Evolutionary conservation across 2,329 filamentous ascomycete genomes (phyloP).

Genomic region (Penicillium hordei): DNA sequence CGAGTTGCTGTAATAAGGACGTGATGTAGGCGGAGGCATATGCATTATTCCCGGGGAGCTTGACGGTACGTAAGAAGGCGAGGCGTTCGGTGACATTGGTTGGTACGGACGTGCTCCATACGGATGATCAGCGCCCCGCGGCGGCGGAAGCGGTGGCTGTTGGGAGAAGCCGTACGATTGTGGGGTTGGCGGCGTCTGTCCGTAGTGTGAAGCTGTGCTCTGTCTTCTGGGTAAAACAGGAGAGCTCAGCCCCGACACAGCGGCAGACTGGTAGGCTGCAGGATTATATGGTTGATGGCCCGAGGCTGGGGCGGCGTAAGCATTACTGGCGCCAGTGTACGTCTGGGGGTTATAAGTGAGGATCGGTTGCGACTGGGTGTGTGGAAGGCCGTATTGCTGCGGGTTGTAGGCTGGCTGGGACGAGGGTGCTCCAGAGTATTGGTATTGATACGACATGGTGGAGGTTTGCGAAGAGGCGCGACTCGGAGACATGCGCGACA

Average conservation of each 20-base stretch:
- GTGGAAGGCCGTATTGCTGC: constrained; percentile 56
- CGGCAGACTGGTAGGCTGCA: constrained; percentile 48
- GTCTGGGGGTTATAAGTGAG: constrained; percentile 70
- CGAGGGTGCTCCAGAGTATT: constrained; percentile 38
- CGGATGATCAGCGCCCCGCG: constrained; percentile 40
- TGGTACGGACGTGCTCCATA: constrained; percentile 40
- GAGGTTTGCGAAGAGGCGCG: constrained; percentile 45
- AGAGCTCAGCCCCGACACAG: constrained; percentile 31
- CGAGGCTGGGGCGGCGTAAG: constrained; percentile 28
- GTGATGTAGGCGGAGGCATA: constrained; percentile 21
- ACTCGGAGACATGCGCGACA: constrained; percentile 38
- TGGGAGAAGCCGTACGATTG: constrained; percentile 35
- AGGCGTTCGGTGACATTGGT: constrained; percentile 23
- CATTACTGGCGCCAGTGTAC: constrained; percentile 44
- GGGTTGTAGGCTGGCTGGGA: constrained; percentile 60
- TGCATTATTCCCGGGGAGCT: constrained; percentile 22
- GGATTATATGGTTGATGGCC: constrained; percentile 51
- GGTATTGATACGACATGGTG: constrained; percentile 52
- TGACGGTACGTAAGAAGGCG: constrained; percentile 25
- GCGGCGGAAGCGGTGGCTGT: constrained; percentile 40
- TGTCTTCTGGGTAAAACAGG: constrained; percentile 37
- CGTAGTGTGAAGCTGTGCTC: constrained; percentile 28
- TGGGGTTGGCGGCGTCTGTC: constrained; percentile 33
- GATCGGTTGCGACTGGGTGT: constrained; percentile 47
- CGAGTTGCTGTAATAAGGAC: constrained; percentile 25